These are phyloP conservation scores for Saccharomycopsis sp. DNA, from an alignment of 805 yeast genomes.

Conservation along the genomic window DNA sequence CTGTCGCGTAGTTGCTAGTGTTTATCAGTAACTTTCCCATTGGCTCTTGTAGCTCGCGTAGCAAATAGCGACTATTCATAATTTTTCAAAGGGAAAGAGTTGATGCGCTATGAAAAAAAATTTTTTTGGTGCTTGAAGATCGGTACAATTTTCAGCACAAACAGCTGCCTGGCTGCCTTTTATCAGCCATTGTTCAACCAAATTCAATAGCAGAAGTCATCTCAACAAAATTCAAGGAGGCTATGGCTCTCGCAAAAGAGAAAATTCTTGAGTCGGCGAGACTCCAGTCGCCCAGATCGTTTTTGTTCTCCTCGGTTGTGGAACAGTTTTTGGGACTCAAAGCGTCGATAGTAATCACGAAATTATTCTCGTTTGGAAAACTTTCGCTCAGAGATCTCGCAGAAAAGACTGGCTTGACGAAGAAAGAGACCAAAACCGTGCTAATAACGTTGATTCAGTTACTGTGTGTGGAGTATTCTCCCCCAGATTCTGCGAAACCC, in stretches of 20 bases:
- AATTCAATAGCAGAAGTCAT: background rate
- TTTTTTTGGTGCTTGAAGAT: too few species aligned
- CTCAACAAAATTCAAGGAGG: too few species aligned
- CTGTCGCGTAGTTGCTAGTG: too few species aligned
- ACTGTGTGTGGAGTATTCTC: conserved; percentile 65
- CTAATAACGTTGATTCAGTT: conserved; percentile 75
- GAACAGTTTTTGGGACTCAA: conserved; percentile 13
- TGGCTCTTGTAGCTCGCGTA: too few species aligned
- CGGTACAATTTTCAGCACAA: too few species aligned
- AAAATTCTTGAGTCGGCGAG: conserved; percentile 5
- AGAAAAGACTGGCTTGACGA: conserved; percentile 27
- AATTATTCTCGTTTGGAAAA: conserved; percentile 12
- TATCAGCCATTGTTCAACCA: too few species aligned
- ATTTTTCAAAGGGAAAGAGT: too few species aligned
- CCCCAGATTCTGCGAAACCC: conserved; percentile 29
- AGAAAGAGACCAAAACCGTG: conserved; percentile 44
- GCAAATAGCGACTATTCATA: too few species aligned
- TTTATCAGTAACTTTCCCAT: too few species aligned
- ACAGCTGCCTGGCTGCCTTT: too few species aligned
- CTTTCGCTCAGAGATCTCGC: conserved; percentile 10
- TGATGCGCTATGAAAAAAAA: too few species aligned
- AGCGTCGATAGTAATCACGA: conserved; percentile 14
- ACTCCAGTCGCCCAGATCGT: conserved; percentile 16
- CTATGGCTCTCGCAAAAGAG: background rate
- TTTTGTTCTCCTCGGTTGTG: conserved; percentile 13